Evolutionary conservation across 169 alveolate species (phyloP), one percentile per base, ranked within the genome.

Genomic region (Plasmodium relictum): DNA sequence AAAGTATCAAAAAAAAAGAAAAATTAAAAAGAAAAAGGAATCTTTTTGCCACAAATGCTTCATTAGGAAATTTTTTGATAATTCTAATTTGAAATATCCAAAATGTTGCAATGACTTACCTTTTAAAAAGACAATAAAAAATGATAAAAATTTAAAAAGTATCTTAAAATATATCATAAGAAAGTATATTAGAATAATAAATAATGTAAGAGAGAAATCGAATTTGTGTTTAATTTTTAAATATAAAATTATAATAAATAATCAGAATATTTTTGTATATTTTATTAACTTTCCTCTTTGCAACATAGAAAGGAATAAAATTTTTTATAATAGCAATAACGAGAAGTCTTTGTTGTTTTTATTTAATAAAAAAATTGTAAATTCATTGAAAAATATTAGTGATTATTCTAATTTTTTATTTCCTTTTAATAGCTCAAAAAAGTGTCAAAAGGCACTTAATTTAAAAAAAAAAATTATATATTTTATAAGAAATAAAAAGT

Each of bases 261-360:
- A 18, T 0, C 39, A 41, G 20, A 44, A 78, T 22, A 37, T 14
- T 12, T 78, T 44, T 24, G 20, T 78, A 41, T 65, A 78, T 44
- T 45, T 78, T 12, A 58, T 78, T 78, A 78, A 78, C 65, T 78
- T 78, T 24, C 89, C 89, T 26, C 76, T 63, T 63, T 78, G 89
- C 44, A 63, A 78, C 41, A 50, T 78, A 65, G 18, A 78, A 42
- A 78, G 48, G 37, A 31, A 63, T 65, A 65, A 44, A 24, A 78
- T 78, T 26, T 78, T 78, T 69, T 14, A 78, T 56, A 78, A 78
- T 42, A 66, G 7, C 18, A 78, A 78, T 78, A 78, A 37, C 42
- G 89, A 78, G 24, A 78, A 78, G 41, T 18, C 71, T 6, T 39
- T 78, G n/a, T 68, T 78, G 41, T 78, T 78, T 78, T 78, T 78